A percentile compares a stretch with the other conserved stretches of the same genome.
Conservation (phyloP, 768 basidiomycete genomes). For the Rhodotorula toruloides region DNA sequence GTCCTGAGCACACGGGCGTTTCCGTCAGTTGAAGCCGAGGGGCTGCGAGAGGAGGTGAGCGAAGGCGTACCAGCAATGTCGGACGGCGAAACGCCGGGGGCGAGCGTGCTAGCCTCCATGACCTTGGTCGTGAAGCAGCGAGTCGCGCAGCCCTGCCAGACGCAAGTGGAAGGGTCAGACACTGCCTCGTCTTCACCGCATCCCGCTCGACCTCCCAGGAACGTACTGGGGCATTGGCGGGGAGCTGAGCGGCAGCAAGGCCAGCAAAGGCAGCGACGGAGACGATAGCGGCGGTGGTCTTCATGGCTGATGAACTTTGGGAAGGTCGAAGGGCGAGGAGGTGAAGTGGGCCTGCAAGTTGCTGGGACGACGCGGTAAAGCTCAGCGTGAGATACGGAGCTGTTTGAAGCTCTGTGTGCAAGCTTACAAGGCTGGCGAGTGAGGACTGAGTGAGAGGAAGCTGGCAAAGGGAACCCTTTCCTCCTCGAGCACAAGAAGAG, state of each 20-base stretch:
- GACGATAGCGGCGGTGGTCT: background rate
- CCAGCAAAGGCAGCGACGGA: background rate
- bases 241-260: constrained; percentile 13
- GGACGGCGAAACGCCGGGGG: background rate
- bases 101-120: constrained; percentile 9
- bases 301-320: background rate
- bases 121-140: constrained; percentile 27
- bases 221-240: constrained; percentile 16
- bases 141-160: constrained; percentile 4
- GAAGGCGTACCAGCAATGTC: background rate
- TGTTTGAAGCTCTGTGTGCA: no score
- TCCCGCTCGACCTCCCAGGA: rapidly evolving
- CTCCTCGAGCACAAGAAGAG: no score
- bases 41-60: background rate
- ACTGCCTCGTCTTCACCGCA: background rate
- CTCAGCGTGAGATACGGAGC: no score
- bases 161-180: background rate
- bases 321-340: no score
- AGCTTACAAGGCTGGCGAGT: no score
- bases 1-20: background rate
- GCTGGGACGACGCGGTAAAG: no score
- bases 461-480: no score
- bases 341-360: no score
- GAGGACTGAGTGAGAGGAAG: no score
- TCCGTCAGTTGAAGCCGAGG: background rate